Evolutionary conservation across 495 filamentous ascomycete genomes (phyloP), one percentile per base, ranked within the genome.

Genomic region (Penicillium malachiteum): DNA sequence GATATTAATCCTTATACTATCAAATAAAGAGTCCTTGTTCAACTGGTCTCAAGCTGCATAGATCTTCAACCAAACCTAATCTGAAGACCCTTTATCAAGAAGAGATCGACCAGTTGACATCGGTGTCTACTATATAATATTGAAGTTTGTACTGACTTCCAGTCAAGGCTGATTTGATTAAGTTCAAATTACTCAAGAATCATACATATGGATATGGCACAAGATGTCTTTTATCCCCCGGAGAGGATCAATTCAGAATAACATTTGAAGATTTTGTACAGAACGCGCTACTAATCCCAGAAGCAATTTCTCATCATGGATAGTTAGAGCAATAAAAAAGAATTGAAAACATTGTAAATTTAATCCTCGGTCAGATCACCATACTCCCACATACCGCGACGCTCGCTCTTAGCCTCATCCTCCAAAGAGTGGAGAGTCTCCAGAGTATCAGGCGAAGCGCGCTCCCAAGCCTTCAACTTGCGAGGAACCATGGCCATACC

Each of bases 371-470:
- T 92, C 69, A 95, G 76, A 72, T 97, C 95, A 54, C 95, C 95
- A 75, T 97, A 97, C 78, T 97, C 92, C 92, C 92, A 97, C 79
- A 96, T 93, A 42, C 95, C 95, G 50, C 83, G 78, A 53, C 89
- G 82, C 56, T 83, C 83, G 8, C 78, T 70, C 79, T 90, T 94
- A 3, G 95, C 94, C 71, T 85, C 78, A 13, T 80, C 73, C 75
- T 96, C 85, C 53, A 82, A 81, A 63, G 81, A 78, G 56, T 76
- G 84, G 53, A 96, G 78, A 51, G 72, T 66, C 9, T 71, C 83
- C 58, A 97, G 71, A 14, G 89, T 83, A 30, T 88, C 85, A 52
- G 79, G 79, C 21, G 85, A 87, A 7, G 85, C 86, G 37, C 84
- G 77, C 77, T 98, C 94, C 88, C 90, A 98, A 3, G 85, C 78